These are phyloP conservation scores for Fusarium sambucinum DNA, from an alignment of 2,329 filamentous ascomycete species.

Conservation along the genomic window DNA sequence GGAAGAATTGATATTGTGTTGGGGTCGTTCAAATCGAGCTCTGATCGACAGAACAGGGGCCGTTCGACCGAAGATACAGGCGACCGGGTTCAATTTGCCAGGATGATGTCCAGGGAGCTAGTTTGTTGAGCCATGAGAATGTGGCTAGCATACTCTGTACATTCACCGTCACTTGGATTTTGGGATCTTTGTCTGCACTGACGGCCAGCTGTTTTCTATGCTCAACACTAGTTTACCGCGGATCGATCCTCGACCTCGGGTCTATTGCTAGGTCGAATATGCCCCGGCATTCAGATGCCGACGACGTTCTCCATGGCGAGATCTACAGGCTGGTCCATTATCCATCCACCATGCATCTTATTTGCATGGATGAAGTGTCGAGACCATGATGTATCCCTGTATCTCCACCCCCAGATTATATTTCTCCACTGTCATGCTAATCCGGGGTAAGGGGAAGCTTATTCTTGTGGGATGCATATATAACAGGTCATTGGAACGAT, in stretches of 20 bases:
- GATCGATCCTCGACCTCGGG: not conserved
- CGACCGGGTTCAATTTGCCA: not conserved
- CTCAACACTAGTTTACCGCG: no score
- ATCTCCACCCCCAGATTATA: not conserved
- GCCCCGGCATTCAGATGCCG: not conserved
- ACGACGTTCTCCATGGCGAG: not conserved
- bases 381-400: not conserved
- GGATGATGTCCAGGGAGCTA: not conserved
- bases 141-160: not conserved
- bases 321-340: not conserved
- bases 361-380: not conserved
- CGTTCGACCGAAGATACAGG: conserved; percentile 7
- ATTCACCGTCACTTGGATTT: not conserved
- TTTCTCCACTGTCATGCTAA: conserved; percentile 1
- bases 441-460: conserved; percentile 17
- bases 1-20: not conserved
- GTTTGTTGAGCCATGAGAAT: not conserved
- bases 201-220: not conserved
- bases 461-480: not conserved
- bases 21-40: not conserved
- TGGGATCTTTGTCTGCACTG: not conserved
- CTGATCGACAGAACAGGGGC: not conserved
- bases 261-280: not conserved
- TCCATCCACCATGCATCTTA: not conserved
- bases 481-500: not conserved